These are phyloP conservation scores for Citrus cavaleriei DNA, from an alignment of 345 rosid genomes.

Conservation along the genomic window DNA sequence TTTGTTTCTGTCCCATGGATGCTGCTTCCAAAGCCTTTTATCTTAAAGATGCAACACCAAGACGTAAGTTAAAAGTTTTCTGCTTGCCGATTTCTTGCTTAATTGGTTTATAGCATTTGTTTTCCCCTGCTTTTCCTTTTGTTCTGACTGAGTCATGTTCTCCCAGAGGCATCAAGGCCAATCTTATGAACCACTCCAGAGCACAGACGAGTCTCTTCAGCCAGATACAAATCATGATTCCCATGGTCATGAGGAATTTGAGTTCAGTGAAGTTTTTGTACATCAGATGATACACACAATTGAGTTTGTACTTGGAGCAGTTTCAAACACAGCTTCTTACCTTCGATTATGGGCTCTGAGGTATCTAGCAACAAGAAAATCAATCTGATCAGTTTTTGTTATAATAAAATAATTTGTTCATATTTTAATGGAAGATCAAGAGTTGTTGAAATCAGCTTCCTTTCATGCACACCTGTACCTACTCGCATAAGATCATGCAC, in stretches of 20 bases:
- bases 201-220: slow-evolving; percentile 74
- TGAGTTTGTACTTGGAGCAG: slow-evolving; percentile 97
- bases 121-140: background rate
- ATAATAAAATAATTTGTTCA: background rate
- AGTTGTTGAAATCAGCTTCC: background rate
- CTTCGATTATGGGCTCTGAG: slow-evolving; percentile 97
- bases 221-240: slow-evolving; percentile 51
- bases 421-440: background rate
- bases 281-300: slow-evolving; percentile 97
- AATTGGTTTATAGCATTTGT: background rate
- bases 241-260: slow-evolving; percentile 83
- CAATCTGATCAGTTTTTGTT: background rate
- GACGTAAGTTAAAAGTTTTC: slow-evolving; percentile 37
- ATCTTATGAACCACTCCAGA: slow-evolving; percentile 52
- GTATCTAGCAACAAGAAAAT: slow-evolving; percentile 29
- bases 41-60: slow-evolving; percentile 84
- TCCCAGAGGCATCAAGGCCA: slow-evolving; percentile 85
- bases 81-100: background rate
- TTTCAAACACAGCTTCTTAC: slow-evolving; percentile 96
- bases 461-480: background rate
- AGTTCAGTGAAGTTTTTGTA: slow-evolving; percentile 93
- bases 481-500: background rate
- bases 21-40: slow-evolving; percentile 91
- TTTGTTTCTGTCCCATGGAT: slow-evolving; percentile 96
- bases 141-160: slow-evolving; percentile 19